A percentile compares a stretch with the other conserved stretches of the same genome.
Evolutionary conservation across 176 grass and related monocot genomes (phyloP).

Genomic region (Elaeis guineensis): DNA sequence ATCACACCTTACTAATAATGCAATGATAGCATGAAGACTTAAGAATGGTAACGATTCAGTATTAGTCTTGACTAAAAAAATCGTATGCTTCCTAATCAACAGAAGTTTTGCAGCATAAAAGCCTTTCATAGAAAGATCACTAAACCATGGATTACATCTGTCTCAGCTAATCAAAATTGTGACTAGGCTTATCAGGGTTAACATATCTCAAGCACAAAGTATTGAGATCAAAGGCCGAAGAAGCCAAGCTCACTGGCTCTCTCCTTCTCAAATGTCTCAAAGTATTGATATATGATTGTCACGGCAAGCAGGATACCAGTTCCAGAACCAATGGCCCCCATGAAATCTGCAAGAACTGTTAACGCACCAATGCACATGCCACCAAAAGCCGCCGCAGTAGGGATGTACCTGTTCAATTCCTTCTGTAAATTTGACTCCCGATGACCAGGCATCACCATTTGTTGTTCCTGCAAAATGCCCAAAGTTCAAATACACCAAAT

Average conservation of each 20-base stretch:
- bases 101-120: too few species aligned
- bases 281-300: conserved; percentile 50
- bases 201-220: too few species aligned
- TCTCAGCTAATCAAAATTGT: too few species aligned
- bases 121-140: too few species aligned
- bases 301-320: conserved; percentile 43
- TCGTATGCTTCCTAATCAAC: too few species aligned
- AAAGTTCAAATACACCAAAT: not conserved
- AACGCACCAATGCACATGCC: conserved; percentile 42
- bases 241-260: conserved; percentile 38
- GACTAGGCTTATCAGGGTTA: too few species aligned
- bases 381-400: conserved; percentile 38
- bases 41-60: too few species aligned
- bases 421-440: conserved; percentile 37
- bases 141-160: too few species aligned
- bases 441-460: conserved; percentile 56
- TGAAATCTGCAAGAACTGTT: conserved; percentile 41
- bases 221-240: conserved; percentile 31
- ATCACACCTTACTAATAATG: too few species aligned
- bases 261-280: conserved; percentile 50
- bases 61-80: too few species aligned
- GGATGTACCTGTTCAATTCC: conserved; percentile 42
- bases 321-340: conserved; percentile 46
- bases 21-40: too few species aligned
- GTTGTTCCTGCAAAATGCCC: conserved; percentile 24